phyloP scores from a whole-genome alignment of 805 yeast genomes.

The Yarrowia phangngaensis region DNA sequence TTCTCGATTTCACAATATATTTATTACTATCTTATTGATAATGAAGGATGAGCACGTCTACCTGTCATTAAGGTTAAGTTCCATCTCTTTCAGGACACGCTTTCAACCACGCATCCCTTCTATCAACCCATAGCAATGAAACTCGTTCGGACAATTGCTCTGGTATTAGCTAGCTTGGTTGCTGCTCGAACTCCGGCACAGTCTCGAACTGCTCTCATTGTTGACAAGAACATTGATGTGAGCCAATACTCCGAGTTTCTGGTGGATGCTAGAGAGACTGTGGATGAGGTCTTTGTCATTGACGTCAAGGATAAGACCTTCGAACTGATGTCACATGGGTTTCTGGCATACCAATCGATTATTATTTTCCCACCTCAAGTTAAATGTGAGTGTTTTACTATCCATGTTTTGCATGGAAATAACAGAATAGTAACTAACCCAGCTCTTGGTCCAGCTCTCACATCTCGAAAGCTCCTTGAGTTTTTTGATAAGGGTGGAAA shows the following conservation, averaged over 20 bases:
- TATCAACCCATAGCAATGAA: conserved; percentile 2
- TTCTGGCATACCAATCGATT: conserved; percentile 51
- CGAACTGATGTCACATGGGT: conserved; percentile 44
- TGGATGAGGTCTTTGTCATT: conserved; percentile 31
- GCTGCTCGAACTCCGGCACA: conserved; percentile 29
- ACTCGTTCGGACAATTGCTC: conserved; percentile 5
- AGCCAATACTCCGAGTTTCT: conserved; percentile 28
- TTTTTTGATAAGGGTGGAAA: conserved; percentile 72
- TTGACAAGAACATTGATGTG: conserved; percentile 33
- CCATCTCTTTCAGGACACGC: conserved; percentile 4
- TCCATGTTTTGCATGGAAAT: conserved; percentile 48
- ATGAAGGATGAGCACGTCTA: no score
- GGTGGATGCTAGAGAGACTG: conserved; percentile 30
- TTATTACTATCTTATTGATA: no score
- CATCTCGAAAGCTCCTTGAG: conserved; percentile 51
- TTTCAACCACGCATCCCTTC: not conserved
- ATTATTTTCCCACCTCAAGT: conserved; percentile 52
- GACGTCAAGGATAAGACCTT: conserved; percentile 38
- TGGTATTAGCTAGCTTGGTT: conserved; percentile 13
- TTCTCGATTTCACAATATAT: no score
- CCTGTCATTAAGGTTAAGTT: not conserved
- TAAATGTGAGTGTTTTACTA: conserved; percentile 16
- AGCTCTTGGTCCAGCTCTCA: conserved; percentile 42
- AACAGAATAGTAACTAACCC: no score
- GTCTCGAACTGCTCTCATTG: conserved; percentile 37